phyloP scores from a whole-genome alignment of 2,329 filamentous ascomycete species.

The Xenosphaeropsis pyriputrescens region DNA sequence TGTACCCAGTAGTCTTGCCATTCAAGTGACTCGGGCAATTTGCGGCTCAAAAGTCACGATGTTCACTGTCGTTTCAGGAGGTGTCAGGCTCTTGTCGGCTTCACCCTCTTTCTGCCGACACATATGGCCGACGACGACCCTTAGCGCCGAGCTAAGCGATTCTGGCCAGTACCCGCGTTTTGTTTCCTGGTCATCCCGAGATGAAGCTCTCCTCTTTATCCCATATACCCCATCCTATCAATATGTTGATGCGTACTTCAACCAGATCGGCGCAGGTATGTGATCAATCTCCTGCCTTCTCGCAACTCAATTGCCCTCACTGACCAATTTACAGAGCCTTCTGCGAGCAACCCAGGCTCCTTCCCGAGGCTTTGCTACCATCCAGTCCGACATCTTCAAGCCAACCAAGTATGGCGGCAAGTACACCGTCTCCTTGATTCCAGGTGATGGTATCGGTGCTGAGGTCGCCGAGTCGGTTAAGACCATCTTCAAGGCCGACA shows the following conservation, averaged over 20 bases:
- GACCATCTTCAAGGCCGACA: constrained; percentile 99
- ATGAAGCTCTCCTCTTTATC: too few species aligned
- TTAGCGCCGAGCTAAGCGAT: too few species aligned
- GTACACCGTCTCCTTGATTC: constrained; percentile 97
- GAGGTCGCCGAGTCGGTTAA: constrained; percentile 97
- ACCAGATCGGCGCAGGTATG: constrained; percentile 29
- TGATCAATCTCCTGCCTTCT: constrained; percentile 2
- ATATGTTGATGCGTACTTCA: constrained; percentile 18
- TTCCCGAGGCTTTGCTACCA: constrained; percentile 48
- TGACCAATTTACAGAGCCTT: constrained; percentile 19
- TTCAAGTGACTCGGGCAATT: too few species aligned
- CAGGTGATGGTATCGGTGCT: constrained; percentile 95
- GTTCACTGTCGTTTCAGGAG: too few species aligned
- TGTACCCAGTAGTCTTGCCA: too few species aligned
- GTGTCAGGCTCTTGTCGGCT: too few species aligned
- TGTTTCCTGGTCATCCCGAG: background rate
- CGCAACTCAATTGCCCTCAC: constrained; percentile 7
- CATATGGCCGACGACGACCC: too few species aligned
- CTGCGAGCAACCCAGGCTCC: constrained; percentile 15
- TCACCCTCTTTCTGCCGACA: too few species aligned
- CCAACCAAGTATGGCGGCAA: constrained; percentile 84
- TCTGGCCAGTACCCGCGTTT: background rate
- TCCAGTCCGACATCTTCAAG: constrained; percentile 97
- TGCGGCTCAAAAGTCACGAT: too few species aligned
- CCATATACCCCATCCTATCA: constrained; percentile 5